These are phyloP conservation scores for Neophaeococcomyces mojaviensis DNA, from an alignment of 2,329 filamentous ascomycete genomes.

Conservation along the genomic window DNA sequence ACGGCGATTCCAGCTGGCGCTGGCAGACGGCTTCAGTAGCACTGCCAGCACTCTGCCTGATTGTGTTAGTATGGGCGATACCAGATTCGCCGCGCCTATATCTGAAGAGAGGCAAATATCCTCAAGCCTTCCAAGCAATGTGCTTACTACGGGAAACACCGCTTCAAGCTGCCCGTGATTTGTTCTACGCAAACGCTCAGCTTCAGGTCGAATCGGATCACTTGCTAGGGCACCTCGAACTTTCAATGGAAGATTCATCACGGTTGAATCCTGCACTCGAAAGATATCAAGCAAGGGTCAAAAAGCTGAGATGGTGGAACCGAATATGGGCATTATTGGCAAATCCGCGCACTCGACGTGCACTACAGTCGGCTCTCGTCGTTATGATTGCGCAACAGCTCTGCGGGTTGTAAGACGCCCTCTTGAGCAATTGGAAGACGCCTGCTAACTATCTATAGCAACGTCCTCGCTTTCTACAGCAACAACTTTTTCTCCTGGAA, in stretches of 20 bases:
- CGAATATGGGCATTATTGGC: conserved; percentile 22
- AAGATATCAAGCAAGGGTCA: background rate
- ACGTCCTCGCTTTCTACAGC: conserved; percentile 61
- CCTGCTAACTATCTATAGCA: conserved; percentile 21
- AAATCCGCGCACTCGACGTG: conserved; percentile 26
- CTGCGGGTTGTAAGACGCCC: conserved; percentile 26
- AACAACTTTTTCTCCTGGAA: conserved; percentile 48
- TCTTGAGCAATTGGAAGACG: background rate
- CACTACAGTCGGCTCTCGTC: conserved; percentile 24
- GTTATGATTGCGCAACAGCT: conserved; percentile 29
- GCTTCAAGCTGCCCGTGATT: conserved; percentile 22
- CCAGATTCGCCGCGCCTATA: conserved; percentile 21
- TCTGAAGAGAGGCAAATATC: conserved; percentile 22
- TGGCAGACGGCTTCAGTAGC: background rate
- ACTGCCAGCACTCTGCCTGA: background rate
- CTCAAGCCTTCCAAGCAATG: conserved; percentile 22
- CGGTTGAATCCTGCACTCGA: background rate
- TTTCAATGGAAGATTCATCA: background rate
- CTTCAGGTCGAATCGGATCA: conserved; percentile 22
- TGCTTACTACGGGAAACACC: conserved; percentile 19
- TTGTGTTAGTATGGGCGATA: background rate
- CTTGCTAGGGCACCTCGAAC: background rate
- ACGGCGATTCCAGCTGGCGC: conserved; percentile 27
- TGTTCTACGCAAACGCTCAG: conserved; percentile 31
- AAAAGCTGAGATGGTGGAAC: background rate